Evolutionary conservation across 202 grass and related monocot genomes (phyloP), one percentile per base, ranked within the genome.

Genomic region (Panicum virgatum): DNA sequence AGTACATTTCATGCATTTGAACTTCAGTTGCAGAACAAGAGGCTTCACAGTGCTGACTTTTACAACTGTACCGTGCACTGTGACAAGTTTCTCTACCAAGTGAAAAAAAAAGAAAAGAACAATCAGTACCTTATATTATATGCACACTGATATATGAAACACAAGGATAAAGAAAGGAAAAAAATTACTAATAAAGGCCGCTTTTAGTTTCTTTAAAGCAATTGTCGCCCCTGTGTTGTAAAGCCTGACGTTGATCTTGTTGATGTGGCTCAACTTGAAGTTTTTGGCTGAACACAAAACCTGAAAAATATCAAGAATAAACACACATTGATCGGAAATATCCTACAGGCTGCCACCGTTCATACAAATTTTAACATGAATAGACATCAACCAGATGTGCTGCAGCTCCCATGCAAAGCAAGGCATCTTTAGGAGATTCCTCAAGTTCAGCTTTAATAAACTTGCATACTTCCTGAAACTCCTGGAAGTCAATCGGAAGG

Each of bases 11-110:
- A 82, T 79, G 58, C 96, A 98, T 16, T 56, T 54, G 74, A 98
- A 98, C 37, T 83, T 34, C 82, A 95, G 40, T 68, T 86, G 44
- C 68, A 87, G 48, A 20, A 95, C 96, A 77, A 98, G 70, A 83
- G 96, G 92, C 45, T 92, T 98, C 9, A 91, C 92, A 20, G 86
- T 95, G 76, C 96, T 98, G 64, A 95, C 92, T 91, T 98, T 98
- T 65, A 95, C 77, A 76, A 95, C 96, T 38, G 88, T 93, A 57
- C 96, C 96, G 57, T 34, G 52, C 64, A 98, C 86, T 50, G 92
- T 86, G 63, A 95, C 82, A 63, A 98, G 86, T 82, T 95, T 98
- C 76, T 89, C 92, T 98, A 68, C 72, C 51, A 78, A 77, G 7
- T 77, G 30, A 13, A 37, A 13, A 37, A 34, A 4, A 13, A 37